These are phyloP conservation scores for Trametes cinnabarina DNA, from an alignment of 768 basidiomycete species.

Conservation along the genomic window DNA sequence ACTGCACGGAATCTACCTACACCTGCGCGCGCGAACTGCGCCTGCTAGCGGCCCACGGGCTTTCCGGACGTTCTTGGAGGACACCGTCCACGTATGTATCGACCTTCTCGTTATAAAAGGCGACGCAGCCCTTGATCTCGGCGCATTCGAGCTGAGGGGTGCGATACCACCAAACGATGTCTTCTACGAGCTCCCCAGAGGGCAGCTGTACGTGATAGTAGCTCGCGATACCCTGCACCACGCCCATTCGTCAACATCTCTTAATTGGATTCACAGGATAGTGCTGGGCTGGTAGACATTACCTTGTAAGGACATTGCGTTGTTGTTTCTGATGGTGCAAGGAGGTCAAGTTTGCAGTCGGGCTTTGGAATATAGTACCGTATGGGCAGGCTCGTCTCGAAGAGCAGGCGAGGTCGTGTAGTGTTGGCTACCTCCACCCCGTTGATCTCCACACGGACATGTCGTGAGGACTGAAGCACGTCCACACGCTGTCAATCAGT, in stretches of 20 bases:
- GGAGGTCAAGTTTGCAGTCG: conserved; percentile 50
- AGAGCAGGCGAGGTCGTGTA: conserved; percentile 50
- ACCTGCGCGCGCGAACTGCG: not conserved
- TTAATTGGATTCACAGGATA: not conserved
- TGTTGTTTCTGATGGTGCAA: conserved; percentile 45
- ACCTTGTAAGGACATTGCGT: conserved; percentile 69
- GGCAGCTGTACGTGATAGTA: conserved; percentile 54
- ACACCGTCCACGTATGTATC: conserved; percentile 63
- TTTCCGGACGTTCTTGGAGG: conserved; percentile 40
- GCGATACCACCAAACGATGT: conserved; percentile 66
- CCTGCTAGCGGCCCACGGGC: conserved; percentile 7
- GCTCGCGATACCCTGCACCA: conserved; percentile 53
- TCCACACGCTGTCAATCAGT: conserved; percentile 51
- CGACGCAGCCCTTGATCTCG: conserved; percentile 48
- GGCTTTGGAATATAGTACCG: conserved; percentile 62
- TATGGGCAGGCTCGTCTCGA: conserved; percentile 54
- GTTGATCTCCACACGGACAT: conserved; percentile 57
- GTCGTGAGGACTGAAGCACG: conserved; percentile 56
- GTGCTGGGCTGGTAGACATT: not conserved
- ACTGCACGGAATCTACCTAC: no score
- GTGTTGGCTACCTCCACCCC: conserved; percentile 66
- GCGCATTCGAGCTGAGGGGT: conserved; percentile 50
- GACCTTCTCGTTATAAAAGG: conserved; percentile 68
- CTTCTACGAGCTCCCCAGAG: conserved; percentile 41
- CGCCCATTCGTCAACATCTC: not conserved